Evolutionary conservation across 805 yeast species (phyloP), one percentile per base, ranked within the genome.

Genomic region (Grigorovia transvaalensis): DNA sequence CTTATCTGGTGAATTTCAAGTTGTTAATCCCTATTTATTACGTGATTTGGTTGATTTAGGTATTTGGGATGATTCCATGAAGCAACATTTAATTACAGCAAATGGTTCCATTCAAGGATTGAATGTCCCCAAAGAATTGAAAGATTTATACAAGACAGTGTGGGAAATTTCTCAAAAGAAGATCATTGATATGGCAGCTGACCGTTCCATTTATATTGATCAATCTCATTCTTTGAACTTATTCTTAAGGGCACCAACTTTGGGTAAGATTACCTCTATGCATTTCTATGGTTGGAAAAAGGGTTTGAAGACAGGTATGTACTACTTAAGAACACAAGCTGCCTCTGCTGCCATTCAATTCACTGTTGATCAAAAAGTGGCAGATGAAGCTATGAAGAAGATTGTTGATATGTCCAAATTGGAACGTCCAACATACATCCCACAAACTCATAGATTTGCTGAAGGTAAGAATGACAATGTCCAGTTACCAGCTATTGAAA

Each of bases 271-370:
- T 63, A 90, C 97, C 9, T 80, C 90, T 58, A 90, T 91, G 96
- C 98, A 90, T 68, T 90, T 90, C 75, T 88, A 90, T 67, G 96
- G 96, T 44, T 90, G 98, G 98, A 85, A 85, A 74, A 87, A 85
- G 73, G 98, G 98, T 51, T 77, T 90, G 61, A 90, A 90, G 77
- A 90, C 98, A 9, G 98, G 98, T 59, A 89, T 90, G 91, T 90
- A 90, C 75, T 90, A 90, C 69, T 75, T 90, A 69, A 82, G 97
- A 70, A 89, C 98, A 2, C 95, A 88, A 75, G 96, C 98, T 53
- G 98, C 98, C 30, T 80, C 96, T 40, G 85, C 95, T 48, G 96
- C 98, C 48, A 91, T 91, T 67, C 95, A 91, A 73, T 91, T 89
- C 68, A 85, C 90, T 15, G 74, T 84, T 50, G 86, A 80, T 59